Evolutionary conservation across 805 yeast species (phyloP).

Genomic region (Yamadazyma insecticola): DNA sequence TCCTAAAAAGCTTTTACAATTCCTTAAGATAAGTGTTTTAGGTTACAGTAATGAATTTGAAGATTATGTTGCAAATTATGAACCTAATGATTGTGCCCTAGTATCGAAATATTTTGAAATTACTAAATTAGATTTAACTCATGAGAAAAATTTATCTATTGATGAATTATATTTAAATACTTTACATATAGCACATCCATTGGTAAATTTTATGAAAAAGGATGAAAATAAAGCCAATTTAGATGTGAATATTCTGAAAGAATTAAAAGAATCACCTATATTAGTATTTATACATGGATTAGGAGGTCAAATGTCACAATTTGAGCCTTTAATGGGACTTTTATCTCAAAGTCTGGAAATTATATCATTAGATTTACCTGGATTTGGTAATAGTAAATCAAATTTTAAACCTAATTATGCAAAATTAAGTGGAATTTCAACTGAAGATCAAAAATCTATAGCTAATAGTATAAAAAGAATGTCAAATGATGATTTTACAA

Average conservation of each 20-base stretch:
- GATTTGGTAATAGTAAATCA: conserved; percentile 61
- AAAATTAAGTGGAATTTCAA: conserved; percentile 19
- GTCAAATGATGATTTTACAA: conserved; percentile 37
- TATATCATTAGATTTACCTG: conserved; percentile 78
- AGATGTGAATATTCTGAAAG: conserved; percentile 22
- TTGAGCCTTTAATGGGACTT: conserved; percentile 65
- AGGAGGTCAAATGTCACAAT: conserved; percentile 87
- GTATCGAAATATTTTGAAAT: conserved; percentile 44
- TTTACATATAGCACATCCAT: conserved; percentile 49
- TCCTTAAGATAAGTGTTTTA: conserved; percentile 17
- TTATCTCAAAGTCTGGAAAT: conserved; percentile 61
- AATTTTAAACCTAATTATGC: conserved; percentile 13
- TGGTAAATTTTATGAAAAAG: conserved; percentile 24
- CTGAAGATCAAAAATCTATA: conserved; percentile 27
- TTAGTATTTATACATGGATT: conserved; percentile 77
- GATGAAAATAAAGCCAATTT: conserved; percentile 19
- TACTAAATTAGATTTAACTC: conserved; percentile 31
- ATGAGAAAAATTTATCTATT: conserved; percentile 18
- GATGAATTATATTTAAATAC: conserved; percentile 36
- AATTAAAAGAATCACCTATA: conserved; percentile 50
- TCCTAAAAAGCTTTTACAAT: conserved; percentile 21
- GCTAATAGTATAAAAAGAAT: conserved; percentile 23
- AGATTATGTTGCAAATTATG: conserved; percentile 30
- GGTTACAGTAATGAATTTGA: conserved; percentile 35
- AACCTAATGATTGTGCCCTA: conserved; percentile 54